Evolutionary conservation across 83 land plant genomes (phyloP).

Genomic region (Picea mariana): DNA sequence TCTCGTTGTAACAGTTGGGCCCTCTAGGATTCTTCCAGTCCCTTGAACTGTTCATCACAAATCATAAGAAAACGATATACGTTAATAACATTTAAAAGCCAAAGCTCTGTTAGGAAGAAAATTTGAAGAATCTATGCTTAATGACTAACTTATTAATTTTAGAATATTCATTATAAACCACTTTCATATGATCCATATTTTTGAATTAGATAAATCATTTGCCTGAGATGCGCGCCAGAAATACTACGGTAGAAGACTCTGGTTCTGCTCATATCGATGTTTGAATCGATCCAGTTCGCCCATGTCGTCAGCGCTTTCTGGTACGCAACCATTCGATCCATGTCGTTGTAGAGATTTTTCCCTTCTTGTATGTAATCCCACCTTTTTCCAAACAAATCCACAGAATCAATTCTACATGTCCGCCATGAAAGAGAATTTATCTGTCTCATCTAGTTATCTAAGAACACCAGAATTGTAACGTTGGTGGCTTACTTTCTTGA

Average conservation of each 20-base stretch:
- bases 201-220: not conserved
- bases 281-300: conserved; percentile 69
- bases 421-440: conserved; percentile 36
- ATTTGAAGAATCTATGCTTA: no score
- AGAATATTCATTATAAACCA: no score
- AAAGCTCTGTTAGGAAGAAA: no score
- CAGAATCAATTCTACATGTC: not conserved
- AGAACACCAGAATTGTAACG: no score
- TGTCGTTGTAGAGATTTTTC: conserved; percentile 35
- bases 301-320: conserved; percentile 58
- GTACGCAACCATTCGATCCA: conserved; percentile 58
- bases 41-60: conserved; percentile 25
- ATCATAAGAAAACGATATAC: no score
- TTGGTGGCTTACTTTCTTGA: conserved; percentile 51
- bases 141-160: no score
- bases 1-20: conserved; percentile 37
- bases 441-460: conserved; percentile 8
- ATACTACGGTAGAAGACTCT: conserved; percentile 61
- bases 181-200: no score
- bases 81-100: no score
- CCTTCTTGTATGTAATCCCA: conserved; percentile 66
- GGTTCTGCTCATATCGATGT: conserved; percentile 40
- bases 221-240: conserved; percentile 86
- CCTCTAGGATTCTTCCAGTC: conserved; percentile 44
- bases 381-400: conserved; percentile 15